These are phyloP conservation scores for Coemansia javaensis DNA, from an alignment of 192 early-diverging fungal genomes.

Conservation along the genomic window DNA sequence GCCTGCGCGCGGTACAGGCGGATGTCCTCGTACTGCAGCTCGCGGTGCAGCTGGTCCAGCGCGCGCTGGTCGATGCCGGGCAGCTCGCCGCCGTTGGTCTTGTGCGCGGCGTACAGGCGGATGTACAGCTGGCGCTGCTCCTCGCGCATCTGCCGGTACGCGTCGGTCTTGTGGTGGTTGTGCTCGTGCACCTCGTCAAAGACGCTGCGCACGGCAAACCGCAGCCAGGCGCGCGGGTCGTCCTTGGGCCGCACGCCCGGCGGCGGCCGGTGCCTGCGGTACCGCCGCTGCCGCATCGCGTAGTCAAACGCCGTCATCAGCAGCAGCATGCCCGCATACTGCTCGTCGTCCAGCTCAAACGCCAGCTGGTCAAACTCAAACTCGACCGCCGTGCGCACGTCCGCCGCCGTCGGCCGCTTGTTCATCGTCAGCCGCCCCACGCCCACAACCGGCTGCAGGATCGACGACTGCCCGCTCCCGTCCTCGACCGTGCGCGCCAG, in stretches of 20 bases:
- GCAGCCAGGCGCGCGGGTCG: constrained; percentile 82
- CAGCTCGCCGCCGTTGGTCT: constrained; percentile 39
- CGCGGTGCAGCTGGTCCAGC: constrained; percentile 67
- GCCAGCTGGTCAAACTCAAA: constrained; percentile 89
- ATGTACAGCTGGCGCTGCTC: constrained; percentile 77
- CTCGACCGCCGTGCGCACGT: constrained; percentile 58
- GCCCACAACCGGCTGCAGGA: constrained; percentile 89
- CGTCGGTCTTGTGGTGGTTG: constrained; percentile 81
- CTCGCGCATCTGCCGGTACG: constrained; percentile 70
- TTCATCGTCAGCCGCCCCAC: constrained; percentile 72
- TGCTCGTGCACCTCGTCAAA: constrained; percentile 83
- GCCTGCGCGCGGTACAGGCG: constrained; percentile 77
- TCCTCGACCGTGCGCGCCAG: constrained; percentile 14
- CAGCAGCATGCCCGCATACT: constrained; percentile 75
- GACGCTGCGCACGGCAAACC: constrained; percentile 70
- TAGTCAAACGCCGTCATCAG: constrained; percentile 81
- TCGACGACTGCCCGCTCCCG: constrained; percentile 64
- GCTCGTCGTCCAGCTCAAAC: constrained; percentile 85
- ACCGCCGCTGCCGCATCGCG: constrained; percentile 75
- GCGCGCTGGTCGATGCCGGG: constrained; percentile 41
- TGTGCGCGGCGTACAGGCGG: constrained; percentile 63
- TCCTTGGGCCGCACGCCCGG: constrained; percentile 72
- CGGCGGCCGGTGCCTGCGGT: constrained; percentile 80
- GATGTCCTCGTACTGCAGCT: constrained; percentile 85
- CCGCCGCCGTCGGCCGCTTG: constrained; percentile 57